phyloP scores from a whole-genome alignment of 371 early-diverging fungal species.

The Mortierella sp. region DNA sequence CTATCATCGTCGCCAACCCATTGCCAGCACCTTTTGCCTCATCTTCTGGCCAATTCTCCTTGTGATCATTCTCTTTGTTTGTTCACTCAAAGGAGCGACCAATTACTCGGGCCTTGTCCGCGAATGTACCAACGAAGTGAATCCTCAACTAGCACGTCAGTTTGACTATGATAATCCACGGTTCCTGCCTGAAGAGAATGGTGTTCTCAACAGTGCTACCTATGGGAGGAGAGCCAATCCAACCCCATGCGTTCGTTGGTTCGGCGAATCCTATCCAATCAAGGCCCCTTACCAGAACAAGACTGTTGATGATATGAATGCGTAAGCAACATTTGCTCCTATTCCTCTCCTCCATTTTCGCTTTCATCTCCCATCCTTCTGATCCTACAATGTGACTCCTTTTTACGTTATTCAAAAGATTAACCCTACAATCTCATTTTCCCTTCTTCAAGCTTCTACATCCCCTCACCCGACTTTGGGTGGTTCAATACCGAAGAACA shows the following conservation, averaged over 20 bases:
- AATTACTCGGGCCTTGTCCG: not conserved
- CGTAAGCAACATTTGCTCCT: conserved; percentile 22
- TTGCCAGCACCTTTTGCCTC: conserved; percentile 71
- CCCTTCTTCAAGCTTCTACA: conserved; percentile 19
- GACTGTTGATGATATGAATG: conserved; percentile 10
- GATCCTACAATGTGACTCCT: no score
- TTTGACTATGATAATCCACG: not conserved
- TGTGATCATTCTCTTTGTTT: conserved; percentile 49
- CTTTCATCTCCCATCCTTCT: no score
- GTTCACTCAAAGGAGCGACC: not conserved
- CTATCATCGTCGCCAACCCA: conserved; percentile 71
- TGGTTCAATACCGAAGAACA: conserved; percentile 31
- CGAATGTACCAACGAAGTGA: conserved; percentile 33
- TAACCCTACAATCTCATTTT: no score
- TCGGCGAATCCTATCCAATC: conserved; percentile 32
- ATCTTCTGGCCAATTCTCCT: conserved; percentile 60
- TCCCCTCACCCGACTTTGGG: conserved; percentile 17
- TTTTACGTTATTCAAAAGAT: no score
- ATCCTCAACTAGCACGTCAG: not conserved
- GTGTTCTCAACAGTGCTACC: conserved; percentile 11
- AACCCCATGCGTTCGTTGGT: conserved; percentile 36
- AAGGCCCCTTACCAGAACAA: conserved; percentile 37
- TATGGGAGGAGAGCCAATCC: conserved; percentile 4
- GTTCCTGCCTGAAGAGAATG: not conserved
- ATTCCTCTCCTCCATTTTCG: no score